Evolutionary conservation across 441 rosid genomes (phyloP), one percentile per base, ranked within the genome.

Genomic region (Populus hybrid): DNA sequence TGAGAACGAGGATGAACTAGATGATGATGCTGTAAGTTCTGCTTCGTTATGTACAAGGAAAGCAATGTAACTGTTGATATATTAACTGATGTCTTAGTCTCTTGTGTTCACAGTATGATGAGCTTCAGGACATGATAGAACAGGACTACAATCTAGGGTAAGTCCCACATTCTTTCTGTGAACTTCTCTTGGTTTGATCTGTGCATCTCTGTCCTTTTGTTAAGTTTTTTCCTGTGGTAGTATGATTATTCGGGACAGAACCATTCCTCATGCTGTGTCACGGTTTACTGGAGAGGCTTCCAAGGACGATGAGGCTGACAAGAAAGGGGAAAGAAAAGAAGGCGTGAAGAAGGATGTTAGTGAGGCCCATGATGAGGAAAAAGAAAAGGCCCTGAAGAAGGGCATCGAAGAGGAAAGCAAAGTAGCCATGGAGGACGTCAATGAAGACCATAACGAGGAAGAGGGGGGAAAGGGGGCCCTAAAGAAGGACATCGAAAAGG

Each of bases 91-190:
- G 3, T 73, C 26, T 16, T 40, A 10, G 20, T 21, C 35, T 11
- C 70, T 54, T 3, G 57, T 12, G n/a, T 1, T 73, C 14, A 18
- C 34, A 28, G 30, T 28, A 28, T 28, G 30, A 28, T 28, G 30
- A 28, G 3, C 30, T 28, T 28, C 30, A 28, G 32, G n/a, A 5
- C 10, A 59, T 2, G 81, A 89, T 92, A 94, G 95, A 94, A 72
- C 93, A 90, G 46, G 98, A 92, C 81, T 94, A 91, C 77, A 90
- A 91, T 38, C 74, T 91, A 36, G 97, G 94, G 94, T 93, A 1
- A 81, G 89, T 85, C 4, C 7, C 12, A 20, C n/a, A 36, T 40
- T 20, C 32, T 18, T 42, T 18, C n/a, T 50, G 8, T 40, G 16
- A 70, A 38, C 12, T 2, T 7, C 16, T 9, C 71, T 26, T 2